A percentile compares a stretch with the other conserved stretches of the same genome.
Conservation (phyloP, 176 grass and related monocot species). For the Avena atlantica region DNA sequence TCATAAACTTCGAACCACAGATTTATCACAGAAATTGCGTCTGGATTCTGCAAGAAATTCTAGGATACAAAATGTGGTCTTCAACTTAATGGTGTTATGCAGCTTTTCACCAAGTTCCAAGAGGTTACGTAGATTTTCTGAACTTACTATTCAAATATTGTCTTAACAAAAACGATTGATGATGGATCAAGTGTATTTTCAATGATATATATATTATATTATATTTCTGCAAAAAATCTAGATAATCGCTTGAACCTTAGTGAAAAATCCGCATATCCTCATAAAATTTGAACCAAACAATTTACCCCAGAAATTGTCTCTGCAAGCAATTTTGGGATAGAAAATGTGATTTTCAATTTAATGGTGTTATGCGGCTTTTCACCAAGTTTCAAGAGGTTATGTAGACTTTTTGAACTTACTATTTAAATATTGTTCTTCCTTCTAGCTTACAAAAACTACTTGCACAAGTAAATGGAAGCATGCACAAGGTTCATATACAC, state of each 20-base stretch:
- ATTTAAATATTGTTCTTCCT: neutral
- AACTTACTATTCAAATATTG: neutral
- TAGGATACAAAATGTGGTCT: too few species aligned
- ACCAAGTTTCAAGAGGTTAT: neutral
- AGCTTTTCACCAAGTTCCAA: neutral
- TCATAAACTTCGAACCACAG: neutral
- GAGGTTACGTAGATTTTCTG: neutral
- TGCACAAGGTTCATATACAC: neutral
- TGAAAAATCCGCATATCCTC: neutral
- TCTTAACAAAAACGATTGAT: neutral
- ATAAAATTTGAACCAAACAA: neutral
- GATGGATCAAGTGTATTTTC: neutral
- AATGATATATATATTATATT: neutral
- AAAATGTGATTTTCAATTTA: neutral
- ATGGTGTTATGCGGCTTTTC: neutral
- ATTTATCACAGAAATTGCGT: neutral
- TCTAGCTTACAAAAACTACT: neutral
- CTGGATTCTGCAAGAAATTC: neutral
- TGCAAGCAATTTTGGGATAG: neutral
- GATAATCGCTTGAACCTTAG: neutral
- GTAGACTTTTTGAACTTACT: neutral
- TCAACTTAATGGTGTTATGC: neutral
- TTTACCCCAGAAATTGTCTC: neutral
- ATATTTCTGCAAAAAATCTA: neutral
- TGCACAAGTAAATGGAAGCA: slow-evolving; percentile 13